phyloP scores from a whole-genome alignment of 179 eudicot genomes.

The Kewa caespitosa region DNA sequence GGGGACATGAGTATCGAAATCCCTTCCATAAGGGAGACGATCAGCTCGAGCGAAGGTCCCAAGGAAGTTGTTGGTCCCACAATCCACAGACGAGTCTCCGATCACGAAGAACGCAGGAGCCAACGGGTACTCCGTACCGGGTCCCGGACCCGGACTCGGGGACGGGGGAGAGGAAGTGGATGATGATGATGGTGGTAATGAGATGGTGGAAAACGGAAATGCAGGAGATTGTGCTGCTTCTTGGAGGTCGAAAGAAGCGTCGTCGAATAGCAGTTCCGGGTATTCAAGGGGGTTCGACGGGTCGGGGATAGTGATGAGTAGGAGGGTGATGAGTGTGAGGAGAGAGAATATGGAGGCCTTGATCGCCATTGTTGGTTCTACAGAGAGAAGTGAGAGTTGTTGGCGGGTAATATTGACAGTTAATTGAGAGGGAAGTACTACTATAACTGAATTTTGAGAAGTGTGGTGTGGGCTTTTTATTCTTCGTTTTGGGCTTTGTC shows the following conservation, averaged over 20 bases:
- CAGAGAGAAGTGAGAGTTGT: neutral
- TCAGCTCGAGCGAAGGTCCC: slow-evolving; percentile 74
- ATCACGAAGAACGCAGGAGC: slow-evolving; percentile 63
- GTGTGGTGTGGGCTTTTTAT: too few relatives aligned
- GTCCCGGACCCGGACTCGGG: slow-evolving; percentile 2
- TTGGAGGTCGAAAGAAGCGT: neutral
- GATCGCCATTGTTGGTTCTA: slow-evolving; percentile 10
- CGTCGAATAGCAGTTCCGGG: slow-evolving; percentile 1
- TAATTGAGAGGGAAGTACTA: neutral
- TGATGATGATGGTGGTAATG: slow-evolving; percentile 3
- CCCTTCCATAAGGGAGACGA: slow-evolving; percentile 67
- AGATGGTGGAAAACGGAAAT: neutral
- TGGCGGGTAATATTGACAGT: slow-evolving; percentile 9
- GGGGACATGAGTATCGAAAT: slow-evolving; percentile 65
- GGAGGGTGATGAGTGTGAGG: neutral
- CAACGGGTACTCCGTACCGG: neutral
- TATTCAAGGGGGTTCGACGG: neutral
- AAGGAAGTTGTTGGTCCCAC: slow-evolving; percentile 64
- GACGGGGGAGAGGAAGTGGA: slow-evolving; percentile 12
- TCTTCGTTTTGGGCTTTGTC: too few relatives aligned
- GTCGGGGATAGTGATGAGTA: neutral
- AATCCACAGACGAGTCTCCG: slow-evolving; percentile 70
- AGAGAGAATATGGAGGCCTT: slow-evolving; percentile 6
- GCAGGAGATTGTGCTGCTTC: neutral
- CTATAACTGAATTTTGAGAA: too few relatives aligned